Percentiles rank a stretch among this genome's conserved stretches.
Conservation (phyloP, 148 eudicot species). For the Bassia scoparia region DNA sequence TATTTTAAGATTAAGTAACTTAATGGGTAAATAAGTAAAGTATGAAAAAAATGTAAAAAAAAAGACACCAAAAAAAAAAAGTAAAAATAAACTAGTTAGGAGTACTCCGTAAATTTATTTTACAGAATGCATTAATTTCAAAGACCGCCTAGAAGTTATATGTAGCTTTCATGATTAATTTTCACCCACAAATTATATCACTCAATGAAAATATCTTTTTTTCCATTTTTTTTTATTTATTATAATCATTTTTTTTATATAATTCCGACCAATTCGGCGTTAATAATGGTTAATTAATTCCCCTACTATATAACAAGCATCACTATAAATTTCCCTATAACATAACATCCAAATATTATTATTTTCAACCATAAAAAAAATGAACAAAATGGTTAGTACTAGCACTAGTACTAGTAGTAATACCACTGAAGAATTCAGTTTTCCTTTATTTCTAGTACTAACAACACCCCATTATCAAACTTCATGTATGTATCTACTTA, state of each 20-base stretch:
- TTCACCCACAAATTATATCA: slow-evolving; percentile 16
- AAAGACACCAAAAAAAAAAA: too few species aligned
- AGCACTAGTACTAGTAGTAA: not conserved
- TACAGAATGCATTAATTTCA: slow-evolving; percentile 17
- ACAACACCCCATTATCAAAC: slow-evolving; percentile 22
- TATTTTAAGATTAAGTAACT: too few species aligned
- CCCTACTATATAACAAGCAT: not conserved
- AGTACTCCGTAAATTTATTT: not conserved
- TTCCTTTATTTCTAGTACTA: slow-evolving; percentile 34
- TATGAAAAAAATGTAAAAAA: too few species aligned
- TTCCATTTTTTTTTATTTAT: not conserved
- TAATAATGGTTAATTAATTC: slow-evolving; percentile 6
- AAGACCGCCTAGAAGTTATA: slow-evolving; percentile 27
- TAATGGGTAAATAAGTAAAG: too few species aligned
- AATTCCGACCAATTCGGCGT: slow-evolving; percentile 18
- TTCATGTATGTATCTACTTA: slow-evolving; percentile 20
- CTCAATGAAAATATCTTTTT: slow-evolving; percentile 2
- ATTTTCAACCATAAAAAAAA: not conserved
- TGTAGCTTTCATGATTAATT: slow-evolving; percentile 31
- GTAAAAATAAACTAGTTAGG: too few species aligned
- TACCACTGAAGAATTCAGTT: slow-evolving; percentile 35
- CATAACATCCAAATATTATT: not conserved
- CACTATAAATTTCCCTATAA: not conserved
- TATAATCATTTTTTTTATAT: not conserved
- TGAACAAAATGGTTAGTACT: slow-evolving; percentile 2